These are phyloP conservation scores for Lycium ferocissimum DNA, from an alignment of 257 asterid species.

Conservation along the genomic window DNA sequence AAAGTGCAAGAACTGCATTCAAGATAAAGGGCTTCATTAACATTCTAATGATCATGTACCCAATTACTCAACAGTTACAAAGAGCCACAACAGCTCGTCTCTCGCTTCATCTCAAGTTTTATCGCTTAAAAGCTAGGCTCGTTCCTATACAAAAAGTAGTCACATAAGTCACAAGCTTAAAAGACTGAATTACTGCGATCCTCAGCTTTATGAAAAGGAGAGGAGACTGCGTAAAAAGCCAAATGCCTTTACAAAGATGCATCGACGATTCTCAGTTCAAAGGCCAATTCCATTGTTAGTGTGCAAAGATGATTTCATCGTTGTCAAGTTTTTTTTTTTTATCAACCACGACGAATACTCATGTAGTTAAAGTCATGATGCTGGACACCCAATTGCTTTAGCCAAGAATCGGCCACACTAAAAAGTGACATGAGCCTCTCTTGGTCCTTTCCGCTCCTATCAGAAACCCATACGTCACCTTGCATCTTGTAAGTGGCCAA, in stretches of 20 bases:
- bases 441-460: constrained; percentile 50
- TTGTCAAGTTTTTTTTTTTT: constrained; percentile 16
- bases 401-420: constrained; percentile 95
- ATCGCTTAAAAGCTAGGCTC: constrained; percentile 5
- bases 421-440: constrained; percentile 65
- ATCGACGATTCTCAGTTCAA: background rate
- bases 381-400: constrained; percentile 87
- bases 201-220: background rate
- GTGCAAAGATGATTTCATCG: constrained; percentile 22
- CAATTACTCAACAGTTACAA: constrained; percentile 14
- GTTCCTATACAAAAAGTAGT: constrained; percentile 21
- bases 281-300: background rate
- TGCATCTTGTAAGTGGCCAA: constrained; percentile 65
- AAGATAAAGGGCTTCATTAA: constrained; percentile 22
- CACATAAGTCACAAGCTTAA: constrained; percentile 15
- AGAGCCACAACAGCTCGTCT: background rate
- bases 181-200: background rate
- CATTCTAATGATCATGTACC: background rate
- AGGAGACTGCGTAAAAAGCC: background rate
- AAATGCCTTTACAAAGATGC: constrained; percentile 14
- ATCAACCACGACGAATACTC: constrained; percentile 63
- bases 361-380: constrained; percentile 94
- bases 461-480: constrained; percentile 56
- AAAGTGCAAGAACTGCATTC: constrained; percentile 4
- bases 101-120: background rate